These are phyloP conservation scores for Pseudocercospora vitis DNA, from an alignment of 2,329 filamentous ascomycete species.

Conservation along the genomic window DNA sequence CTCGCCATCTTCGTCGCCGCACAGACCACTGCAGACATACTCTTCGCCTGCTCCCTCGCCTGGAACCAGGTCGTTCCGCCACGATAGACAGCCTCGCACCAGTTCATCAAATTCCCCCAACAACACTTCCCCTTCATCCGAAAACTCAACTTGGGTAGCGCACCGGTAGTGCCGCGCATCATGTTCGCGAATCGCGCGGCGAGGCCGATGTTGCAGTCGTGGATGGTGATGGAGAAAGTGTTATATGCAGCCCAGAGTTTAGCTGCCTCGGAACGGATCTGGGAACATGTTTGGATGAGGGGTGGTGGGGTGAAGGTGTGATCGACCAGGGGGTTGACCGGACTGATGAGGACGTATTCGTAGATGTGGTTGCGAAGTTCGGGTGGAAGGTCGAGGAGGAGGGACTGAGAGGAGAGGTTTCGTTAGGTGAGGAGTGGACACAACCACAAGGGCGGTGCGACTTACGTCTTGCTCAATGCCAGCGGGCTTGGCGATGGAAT, in stretches of 20 bases:
- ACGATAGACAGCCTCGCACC: conserved; percentile 1
- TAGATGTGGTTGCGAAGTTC: conserved; percentile 8
- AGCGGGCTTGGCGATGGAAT: not conserved
- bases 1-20: conserved; percentile 1
- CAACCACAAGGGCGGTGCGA: not conserved
- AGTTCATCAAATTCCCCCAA: conserved; percentile 4
- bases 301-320: not conserved
- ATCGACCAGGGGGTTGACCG: not conserved
- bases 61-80: conserved; percentile 1
- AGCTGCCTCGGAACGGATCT: not conserved
- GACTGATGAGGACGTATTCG: not conserved
- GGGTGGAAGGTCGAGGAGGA: not conserved
- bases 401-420: not conserved
- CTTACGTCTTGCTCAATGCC: not conserved
- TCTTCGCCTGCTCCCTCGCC: not conserved
- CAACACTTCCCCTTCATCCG: not conserved
- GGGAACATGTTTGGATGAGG: not conserved
- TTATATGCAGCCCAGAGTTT: not conserved
- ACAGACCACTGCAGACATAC: not conserved
- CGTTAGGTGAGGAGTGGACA: not conserved
- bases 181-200: not conserved
- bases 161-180: not conserved
- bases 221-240: not conserved
- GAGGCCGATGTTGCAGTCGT: not conserved
- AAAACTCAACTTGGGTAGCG: not conserved